These are phyloP conservation scores for Exserohilum turcica DNA, from an alignment of 2,329 filamentous ascomycete species.

Conservation along the genomic window DNA sequence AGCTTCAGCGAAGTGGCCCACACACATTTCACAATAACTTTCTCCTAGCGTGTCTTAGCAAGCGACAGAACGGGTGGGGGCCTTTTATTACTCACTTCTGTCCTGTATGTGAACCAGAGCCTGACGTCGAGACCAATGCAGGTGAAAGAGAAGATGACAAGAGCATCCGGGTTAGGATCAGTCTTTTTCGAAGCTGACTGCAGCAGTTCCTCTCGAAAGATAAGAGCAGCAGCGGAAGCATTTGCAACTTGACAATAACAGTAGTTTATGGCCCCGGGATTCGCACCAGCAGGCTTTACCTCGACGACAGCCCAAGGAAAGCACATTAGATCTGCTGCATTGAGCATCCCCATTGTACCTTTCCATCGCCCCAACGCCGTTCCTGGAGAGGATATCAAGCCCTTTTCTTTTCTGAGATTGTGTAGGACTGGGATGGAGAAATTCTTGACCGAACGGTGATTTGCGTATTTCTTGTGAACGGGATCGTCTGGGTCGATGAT, in stretches of 20 bases:
- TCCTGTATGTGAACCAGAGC: slow-evolving; percentile 19
- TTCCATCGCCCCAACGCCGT: no score
- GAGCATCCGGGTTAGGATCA: slow-evolving; percentile 3
- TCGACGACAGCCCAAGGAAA: slow-evolving; percentile 25
- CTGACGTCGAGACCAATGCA: slow-evolving; percentile 20
- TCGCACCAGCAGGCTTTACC: not conserved
- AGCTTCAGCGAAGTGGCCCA: slow-evolving; percentile 23
- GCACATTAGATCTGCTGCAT: slow-evolving; percentile 16
- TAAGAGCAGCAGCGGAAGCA: slow-evolving; percentile 17
- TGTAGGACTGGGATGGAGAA: no score
- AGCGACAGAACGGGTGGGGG: not conserved
- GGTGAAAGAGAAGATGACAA: slow-evolving; percentile 19
- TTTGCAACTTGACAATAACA: slow-evolving; percentile 28
- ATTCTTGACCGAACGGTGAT: no score
- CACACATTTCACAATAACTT: slow-evolving; percentile 19
- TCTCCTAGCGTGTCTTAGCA: not conserved
- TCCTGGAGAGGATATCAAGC: no score
- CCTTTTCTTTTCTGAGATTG: no score
- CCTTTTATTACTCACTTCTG: slow-evolving; percentile 14
- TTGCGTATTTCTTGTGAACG: no score
- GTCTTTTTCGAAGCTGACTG: not conserved
- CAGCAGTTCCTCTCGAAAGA: slow-evolving; percentile 10
- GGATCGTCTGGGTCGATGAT: no score
- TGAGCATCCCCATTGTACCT: no score
- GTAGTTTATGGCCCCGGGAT: not conserved